phyloP scores from a whole-genome alignment of 345 rosid genomes.

The Eucalyptus marginata region DNA sequence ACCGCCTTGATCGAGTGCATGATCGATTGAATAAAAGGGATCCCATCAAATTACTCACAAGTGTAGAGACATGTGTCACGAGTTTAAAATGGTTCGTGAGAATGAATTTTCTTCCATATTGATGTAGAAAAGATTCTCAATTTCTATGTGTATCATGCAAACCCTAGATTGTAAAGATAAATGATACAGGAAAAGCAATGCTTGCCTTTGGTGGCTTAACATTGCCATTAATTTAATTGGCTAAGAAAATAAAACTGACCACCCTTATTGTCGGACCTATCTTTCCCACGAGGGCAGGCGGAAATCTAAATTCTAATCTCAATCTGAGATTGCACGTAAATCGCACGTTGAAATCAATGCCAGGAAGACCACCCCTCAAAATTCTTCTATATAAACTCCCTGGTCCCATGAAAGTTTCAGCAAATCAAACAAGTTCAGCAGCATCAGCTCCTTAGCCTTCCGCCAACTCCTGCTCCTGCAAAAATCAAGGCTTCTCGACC shows the following conservation, averaged over 20 bases:
- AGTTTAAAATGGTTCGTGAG: neutral
- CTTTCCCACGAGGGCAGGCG: neutral
- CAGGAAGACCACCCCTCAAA: neutral
- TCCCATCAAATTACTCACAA: neutral
- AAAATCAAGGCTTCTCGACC: neutral
- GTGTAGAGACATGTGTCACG: neutral
- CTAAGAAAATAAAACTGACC: neutral
- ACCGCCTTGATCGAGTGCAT: neutral
- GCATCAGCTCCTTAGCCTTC: neutral
- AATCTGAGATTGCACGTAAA: neutral
- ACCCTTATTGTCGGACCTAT: neutral
- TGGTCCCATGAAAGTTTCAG: neutral
- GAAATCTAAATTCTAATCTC: neutral
- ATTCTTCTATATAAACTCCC: neutral
- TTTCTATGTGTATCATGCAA: neutral
- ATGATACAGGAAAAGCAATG: neutral
- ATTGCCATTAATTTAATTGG: neutral
- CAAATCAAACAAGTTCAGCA: neutral
- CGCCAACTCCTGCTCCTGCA: neutral
- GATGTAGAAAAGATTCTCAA: neutral
- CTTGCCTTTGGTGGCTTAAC: neutral
- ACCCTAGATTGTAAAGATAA: neutral
- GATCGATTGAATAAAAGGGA: neutral
- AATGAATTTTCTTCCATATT: neutral
- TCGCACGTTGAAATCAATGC: neutral